phyloP scores from a whole-genome alignment of 139 green algal genomes.

The Coelastrella sp. region DNA sequence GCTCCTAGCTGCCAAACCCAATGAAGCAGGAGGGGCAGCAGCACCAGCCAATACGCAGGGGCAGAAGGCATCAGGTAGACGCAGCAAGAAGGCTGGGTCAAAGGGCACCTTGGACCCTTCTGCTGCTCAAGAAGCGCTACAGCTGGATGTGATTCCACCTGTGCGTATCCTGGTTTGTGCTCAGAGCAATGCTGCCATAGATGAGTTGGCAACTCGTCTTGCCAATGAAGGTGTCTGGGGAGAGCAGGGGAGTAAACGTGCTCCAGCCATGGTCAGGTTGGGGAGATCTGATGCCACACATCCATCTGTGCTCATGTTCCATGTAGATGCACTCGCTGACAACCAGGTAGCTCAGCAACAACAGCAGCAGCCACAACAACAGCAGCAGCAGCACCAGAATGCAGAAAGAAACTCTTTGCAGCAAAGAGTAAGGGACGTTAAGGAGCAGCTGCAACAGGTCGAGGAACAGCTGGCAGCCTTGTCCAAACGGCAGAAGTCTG shows the following conservation, averaged over 20 bases:
- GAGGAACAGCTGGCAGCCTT: constrained; percentile 6
- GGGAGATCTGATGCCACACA: constrained; percentile 53
- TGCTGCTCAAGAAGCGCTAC: constrained; percentile 5
- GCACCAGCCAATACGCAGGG: constrained; percentile 15
- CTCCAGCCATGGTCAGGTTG: constrained; percentile 56
- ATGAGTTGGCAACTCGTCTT: constrained; percentile 77
- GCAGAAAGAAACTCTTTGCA: constrained; percentile 24
- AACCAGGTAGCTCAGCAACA: constrained; percentile 13
- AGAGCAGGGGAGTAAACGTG: constrained; percentile 27
- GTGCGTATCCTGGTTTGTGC: constrained; percentile 80
- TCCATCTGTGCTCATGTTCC: constrained; percentile 41
- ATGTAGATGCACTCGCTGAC: constrained; percentile 59
- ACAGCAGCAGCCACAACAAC: constrained; percentile 29
- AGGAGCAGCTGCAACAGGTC: constrained; percentile 37
- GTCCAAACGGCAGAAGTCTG: neutral
- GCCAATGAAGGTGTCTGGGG: constrained; percentile 60
- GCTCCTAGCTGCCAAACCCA: constrained; percentile 50
- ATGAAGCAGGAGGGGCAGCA: neutral
- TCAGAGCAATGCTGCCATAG: constrained; percentile 81
- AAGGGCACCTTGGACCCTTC: neutral
- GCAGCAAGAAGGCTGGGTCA: neutral
- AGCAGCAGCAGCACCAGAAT: constrained; percentile 15
- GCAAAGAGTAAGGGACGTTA: neutral
- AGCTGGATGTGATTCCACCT: constrained; percentile 32
- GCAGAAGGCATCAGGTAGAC: constrained; percentile 3